Base-by-base conservation (phyloP, 805 yeast species). In the Teunomyces kruisii region DNA sequence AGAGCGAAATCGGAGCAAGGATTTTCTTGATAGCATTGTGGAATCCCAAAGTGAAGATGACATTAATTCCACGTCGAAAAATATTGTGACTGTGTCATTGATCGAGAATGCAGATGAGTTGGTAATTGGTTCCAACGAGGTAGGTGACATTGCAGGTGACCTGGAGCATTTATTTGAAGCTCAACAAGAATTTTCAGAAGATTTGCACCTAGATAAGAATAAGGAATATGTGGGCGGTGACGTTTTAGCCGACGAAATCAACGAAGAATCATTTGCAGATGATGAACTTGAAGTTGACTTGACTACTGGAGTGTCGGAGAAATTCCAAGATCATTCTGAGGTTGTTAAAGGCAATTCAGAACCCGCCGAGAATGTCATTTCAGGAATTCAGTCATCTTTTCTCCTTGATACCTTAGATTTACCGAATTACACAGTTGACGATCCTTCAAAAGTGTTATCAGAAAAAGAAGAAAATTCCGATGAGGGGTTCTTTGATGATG, bases 401-500 rank as follows among this genome's bases (percentile, higher is more conserved):
- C 37, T 30, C 6, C n/a, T 15, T 1, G 27, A 17, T 28, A 22
- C 26, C 8, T 13, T 39, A 10, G 15, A 36, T 6, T 29, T 26
- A 37, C 42, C 32, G 10, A 35, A 37, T 22, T 26, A 13, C 14
- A 16, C 40, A 9, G 35, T 35, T 24, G 19, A 35, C 7, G 30
- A 42, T 28, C 15, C 35, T 15, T 32, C n/a, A 15, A 26, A 26
- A 5, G 35, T 1, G 2, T 9, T 12, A 3, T 6, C 15, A 19
- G 19, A 15, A 16, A 19, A n/a, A 9, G 22, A 22, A 35, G 16
- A 22, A 22, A 26, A 15, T 39, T 37, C 51, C 26, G 48, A 55
- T 40, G 31, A 40, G 38, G 40, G 46, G 19, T n/a, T 38, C 10
- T 59, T 52, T 26, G 58, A 57, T 29, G 62, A 61, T 43, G 59